phyloP scores from a whole-genome alignment of 352 stramenopile species.

The Thalassiosira hispida region DNA sequence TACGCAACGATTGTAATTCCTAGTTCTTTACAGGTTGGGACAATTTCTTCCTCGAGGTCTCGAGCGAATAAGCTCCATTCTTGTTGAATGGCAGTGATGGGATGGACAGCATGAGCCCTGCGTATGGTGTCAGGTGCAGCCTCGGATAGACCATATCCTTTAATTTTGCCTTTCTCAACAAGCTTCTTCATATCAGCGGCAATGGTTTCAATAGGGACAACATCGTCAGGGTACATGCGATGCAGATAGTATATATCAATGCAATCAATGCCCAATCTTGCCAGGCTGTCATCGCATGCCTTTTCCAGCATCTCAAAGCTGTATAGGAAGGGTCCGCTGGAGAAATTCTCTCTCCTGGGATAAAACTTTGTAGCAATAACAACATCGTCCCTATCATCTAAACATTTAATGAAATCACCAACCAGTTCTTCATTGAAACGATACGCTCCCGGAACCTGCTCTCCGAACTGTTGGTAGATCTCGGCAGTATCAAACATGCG shows the following conservation, averaged over 20 bases:
- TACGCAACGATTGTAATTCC: slow-evolving; percentile 75
- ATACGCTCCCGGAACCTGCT: slow-evolving; percentile 1
- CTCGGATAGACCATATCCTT: slow-evolving; percentile 44
- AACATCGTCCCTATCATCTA: slow-evolving; percentile 28
- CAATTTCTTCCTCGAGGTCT: slow-evolving; percentile 53
- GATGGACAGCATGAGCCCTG: slow-evolving; percentile 13
- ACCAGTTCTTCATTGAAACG: slow-evolving; percentile 38
- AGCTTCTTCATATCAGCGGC: slow-evolving; percentile 15
- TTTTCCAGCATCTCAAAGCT: slow-evolving; percentile 37
- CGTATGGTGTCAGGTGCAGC: slow-evolving; percentile 15
- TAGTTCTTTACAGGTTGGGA: slow-evolving; percentile 64
- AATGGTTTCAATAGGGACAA: slow-evolving; percentile 13
- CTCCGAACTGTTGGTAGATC: slow-evolving; percentile 16
- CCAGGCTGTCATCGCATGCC: slow-evolving; percentile 20
- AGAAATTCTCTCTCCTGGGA: slow-evolving; percentile 10
- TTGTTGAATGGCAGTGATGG: slow-evolving; percentile 40
- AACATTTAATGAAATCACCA: slow-evolving; percentile 36
- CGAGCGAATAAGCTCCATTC: slow-evolving; percentile 51
- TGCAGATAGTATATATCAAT: slow-evolving; percentile 49
- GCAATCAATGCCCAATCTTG: slow-evolving; percentile 27
- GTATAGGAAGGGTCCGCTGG: not conserved
- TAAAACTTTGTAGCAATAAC: slow-evolving; percentile 47
- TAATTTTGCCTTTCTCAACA: slow-evolving; percentile 45
- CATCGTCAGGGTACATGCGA: slow-evolving; percentile 23
- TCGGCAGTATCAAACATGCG: slow-evolving; percentile 53